These are phyloP conservation scores for Puccinia horiana DNA, from an alignment of 1,284 basidiomycete genomes.

Conservation along the genomic window DNA sequence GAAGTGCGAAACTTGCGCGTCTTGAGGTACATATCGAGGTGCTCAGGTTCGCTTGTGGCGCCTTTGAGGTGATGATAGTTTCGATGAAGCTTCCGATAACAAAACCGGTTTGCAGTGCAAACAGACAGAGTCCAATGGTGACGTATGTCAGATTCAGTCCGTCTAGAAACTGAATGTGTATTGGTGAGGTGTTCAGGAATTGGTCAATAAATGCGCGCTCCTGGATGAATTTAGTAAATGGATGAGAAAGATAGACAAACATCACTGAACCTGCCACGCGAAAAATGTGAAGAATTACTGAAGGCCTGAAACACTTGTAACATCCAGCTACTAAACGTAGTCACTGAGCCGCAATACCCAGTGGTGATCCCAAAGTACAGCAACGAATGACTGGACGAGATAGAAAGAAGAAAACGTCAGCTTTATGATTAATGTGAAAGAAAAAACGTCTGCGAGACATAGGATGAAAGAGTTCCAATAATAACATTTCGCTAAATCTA, in stretches of 20 bases:
- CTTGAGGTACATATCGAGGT: neutral
- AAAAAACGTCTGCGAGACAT: neutral
- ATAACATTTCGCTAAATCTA: slow-evolving; percentile 73
- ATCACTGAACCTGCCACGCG: slow-evolving; percentile 72
- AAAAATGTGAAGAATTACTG: slow-evolving; percentile 68
- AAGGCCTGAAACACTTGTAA: slow-evolving; percentile 82
- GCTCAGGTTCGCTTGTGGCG: neutral
- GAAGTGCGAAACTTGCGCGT: neutral
- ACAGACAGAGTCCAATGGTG: slow-evolving; percentile 67
- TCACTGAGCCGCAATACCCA: slow-evolving; percentile 92
- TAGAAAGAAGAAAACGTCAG: neutral
- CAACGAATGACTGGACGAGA: slow-evolving; percentile 71
- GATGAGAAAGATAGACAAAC: slow-evolving; percentile 63
- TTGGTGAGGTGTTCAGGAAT: neutral
- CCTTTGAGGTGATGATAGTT: slow-evolving; percentile 25
- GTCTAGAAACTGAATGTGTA: slow-evolving; percentile 71
- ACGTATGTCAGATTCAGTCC: slow-evolving; percentile 79
- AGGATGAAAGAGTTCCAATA: slow-evolving; percentile 51
- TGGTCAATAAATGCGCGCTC: neutral
- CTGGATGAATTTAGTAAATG: neutral
- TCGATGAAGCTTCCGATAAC: slow-evolving; percentile 40
- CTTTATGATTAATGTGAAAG: neutral
- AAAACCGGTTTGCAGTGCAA: slow-evolving; percentile 49
- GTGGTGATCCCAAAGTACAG: slow-evolving; percentile 85
- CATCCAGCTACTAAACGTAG: slow-evolving; percentile 96